Percentiles rank a stretch among this genome's conserved stretches.
phyloP scores from a whole-genome alignment of 192 early-diverging fungal species.

The Mortierella hygrophila region DNA sequence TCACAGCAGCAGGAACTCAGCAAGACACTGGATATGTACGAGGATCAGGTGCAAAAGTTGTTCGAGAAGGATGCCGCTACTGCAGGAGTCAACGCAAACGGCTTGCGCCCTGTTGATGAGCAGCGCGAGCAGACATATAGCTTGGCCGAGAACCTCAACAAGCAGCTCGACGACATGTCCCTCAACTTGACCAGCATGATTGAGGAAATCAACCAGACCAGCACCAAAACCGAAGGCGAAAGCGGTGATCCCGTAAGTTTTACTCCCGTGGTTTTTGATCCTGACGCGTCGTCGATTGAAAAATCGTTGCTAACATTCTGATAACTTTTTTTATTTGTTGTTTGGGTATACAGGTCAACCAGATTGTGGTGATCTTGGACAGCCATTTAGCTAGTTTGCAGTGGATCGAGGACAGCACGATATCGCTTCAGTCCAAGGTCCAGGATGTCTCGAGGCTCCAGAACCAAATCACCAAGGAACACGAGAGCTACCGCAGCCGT shows the following conservation, averaged over 20 bases:
- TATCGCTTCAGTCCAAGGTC: constrained; percentile 68
- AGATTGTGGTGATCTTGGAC: constrained; percentile 93
- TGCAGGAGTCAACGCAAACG: constrained; percentile 53
- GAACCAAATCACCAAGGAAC: constrained; percentile 47
- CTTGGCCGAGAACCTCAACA: constrained; percentile 88
- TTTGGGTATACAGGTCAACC: constrained; percentile 55
- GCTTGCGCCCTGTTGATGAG: constrained; percentile 78
- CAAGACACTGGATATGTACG: constrained; percentile 84
- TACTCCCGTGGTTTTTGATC: not conserved
- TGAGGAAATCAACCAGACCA: constrained; percentile 85
- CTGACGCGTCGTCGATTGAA: not conserved
- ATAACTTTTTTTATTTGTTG: constrained; percentile 7
- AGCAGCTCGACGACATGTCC: constrained; percentile 89
- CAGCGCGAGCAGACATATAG: constrained; percentile 89
- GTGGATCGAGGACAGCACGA: constrained; percentile 88
- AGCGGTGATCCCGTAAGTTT: constrained; percentile 49
- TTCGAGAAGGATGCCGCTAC: constrained; percentile 60
- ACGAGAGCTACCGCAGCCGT: constrained; percentile 50
- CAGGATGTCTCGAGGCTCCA: constrained; percentile 63
- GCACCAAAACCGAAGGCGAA: constrained; percentile 43
- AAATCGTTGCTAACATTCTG: not conserved
- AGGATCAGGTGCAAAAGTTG: constrained; percentile 71
- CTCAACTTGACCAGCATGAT: constrained; percentile 84
- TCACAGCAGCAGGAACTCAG: constrained; percentile 87
- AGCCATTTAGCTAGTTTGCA: constrained; percentile 91